Evolutionary conservation across 345 rosid species (phyloP).

Genomic region (Eucalyptus curtisii): DNA sequence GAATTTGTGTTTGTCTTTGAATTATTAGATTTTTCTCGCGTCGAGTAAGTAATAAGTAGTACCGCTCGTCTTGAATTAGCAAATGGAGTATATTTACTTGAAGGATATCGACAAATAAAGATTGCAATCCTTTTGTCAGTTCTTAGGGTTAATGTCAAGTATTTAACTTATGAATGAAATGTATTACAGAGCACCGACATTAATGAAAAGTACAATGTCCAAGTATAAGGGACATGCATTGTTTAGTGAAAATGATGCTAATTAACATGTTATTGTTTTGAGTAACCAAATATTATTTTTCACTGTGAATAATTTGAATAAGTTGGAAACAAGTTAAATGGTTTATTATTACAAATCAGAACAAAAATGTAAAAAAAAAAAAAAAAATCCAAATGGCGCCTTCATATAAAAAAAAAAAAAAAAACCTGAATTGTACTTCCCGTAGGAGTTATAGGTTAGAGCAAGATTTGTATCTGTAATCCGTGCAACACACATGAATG

Average conservation of each 20-base stretch:
- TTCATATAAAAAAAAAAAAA: not conserved
- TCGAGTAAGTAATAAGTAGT: too few relatives aligned
- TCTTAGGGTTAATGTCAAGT: not conserved
- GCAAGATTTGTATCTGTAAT: not conserved
- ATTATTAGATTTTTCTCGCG: too few relatives aligned
- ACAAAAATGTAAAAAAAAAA: not conserved
- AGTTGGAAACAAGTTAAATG: not conserved
- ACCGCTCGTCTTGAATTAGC: too few relatives aligned
- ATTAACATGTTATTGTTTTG: not conserved
- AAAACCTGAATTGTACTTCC: not conserved
- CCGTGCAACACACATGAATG: not conserved
- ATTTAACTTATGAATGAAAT: not conserved
- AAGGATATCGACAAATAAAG: not conserved
- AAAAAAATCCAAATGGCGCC: not conserved
- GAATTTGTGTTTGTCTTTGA: too few relatives aligned
- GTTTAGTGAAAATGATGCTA: not conserved
- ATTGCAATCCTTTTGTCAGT: not conserved
- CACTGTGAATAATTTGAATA: not conserved
- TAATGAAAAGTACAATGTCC: not conserved
- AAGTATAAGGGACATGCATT: not conserved
- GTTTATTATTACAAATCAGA: not conserved
- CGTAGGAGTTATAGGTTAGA: not conserved
- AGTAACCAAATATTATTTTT: not conserved
- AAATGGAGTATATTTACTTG: too few relatives aligned
- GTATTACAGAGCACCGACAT: not conserved